A percentile compares a stretch with the other conserved stretches of the same genome.
These are phyloP conservation scores for Dendryphion nanum DNA, from an alignment of 2,329 filamentous ascomycete genomes.

Conservation along the genomic window DNA sequence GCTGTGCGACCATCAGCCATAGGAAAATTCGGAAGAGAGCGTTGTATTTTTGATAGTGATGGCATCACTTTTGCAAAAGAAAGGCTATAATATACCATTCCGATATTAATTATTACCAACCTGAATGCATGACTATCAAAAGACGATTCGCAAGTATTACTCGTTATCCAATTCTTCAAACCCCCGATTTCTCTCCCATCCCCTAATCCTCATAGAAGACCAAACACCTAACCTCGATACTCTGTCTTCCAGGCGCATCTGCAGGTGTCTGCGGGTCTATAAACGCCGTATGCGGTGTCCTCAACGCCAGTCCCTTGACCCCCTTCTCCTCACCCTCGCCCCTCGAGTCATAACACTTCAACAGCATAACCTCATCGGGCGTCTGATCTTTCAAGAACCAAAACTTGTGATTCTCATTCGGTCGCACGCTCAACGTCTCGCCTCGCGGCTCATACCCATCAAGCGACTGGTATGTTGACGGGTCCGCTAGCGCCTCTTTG, in stretches of 20 bases:
- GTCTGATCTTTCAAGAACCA: slow-evolving; percentile 69
- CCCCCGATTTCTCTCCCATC: too few relatives aligned
- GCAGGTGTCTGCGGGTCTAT: slow-evolving; percentile 53
- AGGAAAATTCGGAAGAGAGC: too few relatives aligned
- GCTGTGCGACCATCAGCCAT: too few relatives aligned
- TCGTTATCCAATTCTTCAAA: too few relatives aligned
- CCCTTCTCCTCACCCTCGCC: slow-evolving; percentile 44
- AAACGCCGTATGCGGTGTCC: slow-evolving; percentile 67
- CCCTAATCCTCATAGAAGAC: slow-evolving; percentile 64
- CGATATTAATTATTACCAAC: too few relatives aligned
- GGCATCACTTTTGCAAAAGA: too few relatives aligned
- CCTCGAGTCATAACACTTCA: slow-evolving; percentile 51
- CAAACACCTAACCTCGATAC: slow-evolving; percentile 64
- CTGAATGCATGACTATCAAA: too few relatives aligned
- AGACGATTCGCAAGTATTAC: too few relatives aligned
- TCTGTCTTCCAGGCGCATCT: slow-evolving; percentile 54
- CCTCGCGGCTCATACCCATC: slow-evolving; percentile 63
- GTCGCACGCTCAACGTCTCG: slow-evolving; percentile 61
- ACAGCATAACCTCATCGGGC: slow-evolving; percentile 52
- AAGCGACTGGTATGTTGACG: slow-evolving; percentile 46
- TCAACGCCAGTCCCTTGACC: slow-evolving; percentile 40
- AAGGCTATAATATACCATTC: too few relatives aligned
- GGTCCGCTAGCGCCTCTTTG: slow-evolving; percentile 57
- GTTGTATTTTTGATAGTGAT: too few relatives aligned
- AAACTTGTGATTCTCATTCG: slow-evolving; percentile 59